Conservation (phyloP, 352 stramenopile genomes). For the Hyaloperonospora arabidopsidis region DNA sequence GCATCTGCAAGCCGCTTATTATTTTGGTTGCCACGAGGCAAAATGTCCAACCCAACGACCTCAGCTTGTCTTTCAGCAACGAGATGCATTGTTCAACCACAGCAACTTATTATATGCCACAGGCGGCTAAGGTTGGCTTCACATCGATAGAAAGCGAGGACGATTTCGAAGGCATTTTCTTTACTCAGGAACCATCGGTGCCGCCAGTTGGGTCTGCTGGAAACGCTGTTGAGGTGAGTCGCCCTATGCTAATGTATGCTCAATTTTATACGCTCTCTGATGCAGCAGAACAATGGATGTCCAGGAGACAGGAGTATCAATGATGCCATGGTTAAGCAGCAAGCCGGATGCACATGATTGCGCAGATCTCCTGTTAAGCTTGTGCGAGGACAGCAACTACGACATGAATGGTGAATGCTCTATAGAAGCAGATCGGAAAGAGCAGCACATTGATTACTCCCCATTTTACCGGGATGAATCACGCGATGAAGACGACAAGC, state of each 20-base stretch:
- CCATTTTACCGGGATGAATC: not conserved
- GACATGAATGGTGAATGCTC: not conserved
- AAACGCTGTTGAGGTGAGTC: conserved; percentile 9
- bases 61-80: not conserved
- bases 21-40: not conserved
- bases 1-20: not conserved
- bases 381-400: conserved; percentile 8
- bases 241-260: not conserved
- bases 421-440: not conserved
- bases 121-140: conserved; percentile 1
- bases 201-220: not conserved
- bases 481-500: not conserved
- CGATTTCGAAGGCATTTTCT: conserved; percentile 25
- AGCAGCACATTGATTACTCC: too few species aligned
- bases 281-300: not conserved
- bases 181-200: conserved; percentile 3
- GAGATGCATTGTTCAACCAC: not conserved
- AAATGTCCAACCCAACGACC: not conserved
- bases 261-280: not conserved
- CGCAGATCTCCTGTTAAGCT: conserved; percentile 13
- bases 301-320: not conserved
- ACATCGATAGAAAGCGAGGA: not conserved
- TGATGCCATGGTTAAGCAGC: conserved; percentile 27
- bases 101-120: not conserved
- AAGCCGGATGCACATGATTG: conserved; percentile 27